phyloP scores from a whole-genome alignment of 2,329 filamentous ascomycete genomes.

The Remersonia thermophila region DNA sequence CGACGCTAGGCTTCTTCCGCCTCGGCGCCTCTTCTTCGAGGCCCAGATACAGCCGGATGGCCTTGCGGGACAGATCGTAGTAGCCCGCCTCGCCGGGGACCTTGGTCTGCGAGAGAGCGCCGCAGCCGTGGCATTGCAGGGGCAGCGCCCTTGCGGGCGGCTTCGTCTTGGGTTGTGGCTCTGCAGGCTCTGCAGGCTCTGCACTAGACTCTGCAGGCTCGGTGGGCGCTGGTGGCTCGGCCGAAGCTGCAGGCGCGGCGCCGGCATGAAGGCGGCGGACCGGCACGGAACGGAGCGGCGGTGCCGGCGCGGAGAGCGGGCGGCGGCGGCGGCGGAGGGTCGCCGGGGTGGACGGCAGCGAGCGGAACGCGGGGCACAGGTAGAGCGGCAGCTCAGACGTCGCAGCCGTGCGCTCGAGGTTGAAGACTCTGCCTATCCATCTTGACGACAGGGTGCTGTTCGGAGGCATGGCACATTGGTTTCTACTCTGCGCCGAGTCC shows the following conservation, averaged over 20 bases:
- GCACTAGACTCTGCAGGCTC: background rate
- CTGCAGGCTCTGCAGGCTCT: background rate
- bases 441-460: slow-evolving; percentile 12
- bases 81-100: slow-evolving; percentile 44
- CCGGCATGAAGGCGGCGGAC: slow-evolving; percentile 10
- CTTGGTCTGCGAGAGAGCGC: slow-evolving; percentile 47
- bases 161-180: background rate
- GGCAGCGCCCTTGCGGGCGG: slow-evolving; percentile 30
- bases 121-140: slow-evolving; percentile 50
- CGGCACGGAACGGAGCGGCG: background rate
- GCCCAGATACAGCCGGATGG: slow-evolving; percentile 37
- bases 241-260: background rate
- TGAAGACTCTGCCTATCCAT: slow-evolving; percentile 17
- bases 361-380: slow-evolving; percentile 17
- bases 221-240: background rate
- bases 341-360: slow-evolving; percentile 1
- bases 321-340: too few relatives aligned
- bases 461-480: slow-evolving; percentile 9
- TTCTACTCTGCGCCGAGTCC: too few relatives aligned
- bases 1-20: slow-evolving; percentile 11
- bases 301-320: slow-evolving; percentile 1
- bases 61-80: slow-evolving; percentile 39
- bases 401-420: slow-evolving; percentile 11
- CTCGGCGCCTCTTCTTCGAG: slow-evolving; percentile 20
- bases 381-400: slow-evolving; percentile 16